phyloP scores from a whole-genome alignment of 2,329 filamentous ascomycete genomes.

The Fusarium sp. region DNA sequence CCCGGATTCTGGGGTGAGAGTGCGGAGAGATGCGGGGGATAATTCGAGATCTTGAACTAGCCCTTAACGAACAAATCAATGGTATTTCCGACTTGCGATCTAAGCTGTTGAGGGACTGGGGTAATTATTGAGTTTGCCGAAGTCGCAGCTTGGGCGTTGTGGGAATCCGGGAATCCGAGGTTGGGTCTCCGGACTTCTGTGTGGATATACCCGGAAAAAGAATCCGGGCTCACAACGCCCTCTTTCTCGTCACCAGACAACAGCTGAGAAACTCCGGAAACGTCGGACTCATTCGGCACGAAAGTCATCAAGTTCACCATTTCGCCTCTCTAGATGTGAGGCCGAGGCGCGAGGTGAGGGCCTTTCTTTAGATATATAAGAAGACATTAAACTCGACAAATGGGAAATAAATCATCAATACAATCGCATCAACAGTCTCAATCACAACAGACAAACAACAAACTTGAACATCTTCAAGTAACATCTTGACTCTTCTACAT shows the following conservation, averaged over 20 bases:
- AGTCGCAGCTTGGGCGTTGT: too few relatives aligned
- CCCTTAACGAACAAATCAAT: neutral
- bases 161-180: neutral
- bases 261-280: neutral
- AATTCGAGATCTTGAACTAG: neutral
- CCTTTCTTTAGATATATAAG: constrained; percentile 12
- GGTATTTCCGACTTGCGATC: neutral
- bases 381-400: constrained; percentile 2
- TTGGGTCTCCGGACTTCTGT: neutral
- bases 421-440: neutral
- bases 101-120: neutral
- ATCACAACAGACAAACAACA: neutral
- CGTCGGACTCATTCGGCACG: constrained; percentile 14
- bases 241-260: rapidly evolving
- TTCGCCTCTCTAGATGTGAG: constrained; percentile 1
- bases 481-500: neutral
- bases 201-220: neutral
- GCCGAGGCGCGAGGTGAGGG: constrained; percentile 14
- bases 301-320: neutral
- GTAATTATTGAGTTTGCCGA: neutral
- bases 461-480: neutral
- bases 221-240: rapidly evolving
- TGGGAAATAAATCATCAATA: constrained; percentile 3
- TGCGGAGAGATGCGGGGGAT: constrained; percentile 34
- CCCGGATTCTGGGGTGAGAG: constrained; percentile 17